Percentiles rank a stretch among this genome's conserved stretches.
These are phyloP conservation scores for Debaryomyces fabryi DNA, from an alignment of 1,139 yeast species.

Conservation along the genomic window DNA sequence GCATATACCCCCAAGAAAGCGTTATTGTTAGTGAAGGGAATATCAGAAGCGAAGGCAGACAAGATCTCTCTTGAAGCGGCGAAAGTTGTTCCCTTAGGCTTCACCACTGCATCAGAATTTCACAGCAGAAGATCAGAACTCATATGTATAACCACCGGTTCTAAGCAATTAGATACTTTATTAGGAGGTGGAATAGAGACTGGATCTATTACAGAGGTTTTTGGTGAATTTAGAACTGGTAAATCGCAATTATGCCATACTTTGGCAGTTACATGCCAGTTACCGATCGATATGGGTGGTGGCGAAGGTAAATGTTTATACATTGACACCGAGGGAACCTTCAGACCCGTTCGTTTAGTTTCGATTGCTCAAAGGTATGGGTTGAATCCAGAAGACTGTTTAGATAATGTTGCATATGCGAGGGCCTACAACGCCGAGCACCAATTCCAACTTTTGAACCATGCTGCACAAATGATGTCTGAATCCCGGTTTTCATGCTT, in stretches of 20 bases:
- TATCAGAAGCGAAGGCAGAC: slow-evolving; percentile 95
- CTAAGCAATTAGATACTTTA: slow-evolving; percentile 88
- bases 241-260: slow-evolving; percentile 97
- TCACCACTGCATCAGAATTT: slow-evolving; percentile 95
- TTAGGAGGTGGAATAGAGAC: slow-evolving; percentile 98
- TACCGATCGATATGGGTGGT: slow-evolving; percentile 97
- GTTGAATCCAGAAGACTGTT: slow-evolving; percentile 88
- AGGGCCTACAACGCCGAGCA: slow-evolving; percentile 98
- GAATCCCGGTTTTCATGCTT: slow-evolving; percentile 80
- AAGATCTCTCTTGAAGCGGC: slow-evolving; percentile 80
- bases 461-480: slow-evolving; percentile 97
- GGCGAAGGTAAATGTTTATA: slow-evolving; percentile 98
- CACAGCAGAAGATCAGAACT: slow-evolving; percentile 88
- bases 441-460: slow-evolving; percentile 80
- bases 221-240: slow-evolving; percentile 98
- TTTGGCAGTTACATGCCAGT: slow-evolving; percentile 92
- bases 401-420: slow-evolving; percentile 96
- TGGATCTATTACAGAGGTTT: slow-evolving; percentile 93
- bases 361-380: slow-evolving; percentile 93
- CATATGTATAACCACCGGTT: slow-evolving; percentile 92
- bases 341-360: slow-evolving; percentile 86
- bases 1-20: slow-evolving; percentile 88
- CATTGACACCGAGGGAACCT: slow-evolving; percentile 97
- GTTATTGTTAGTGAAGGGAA: slow-evolving; percentile 80
- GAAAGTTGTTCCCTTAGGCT: slow-evolving; percentile 90